These are phyloP conservation scores for Pseudogymnoascus sp. DNA, from an alignment of 2,329 filamentous ascomycete genomes.

Conservation along the genomic window DNA sequence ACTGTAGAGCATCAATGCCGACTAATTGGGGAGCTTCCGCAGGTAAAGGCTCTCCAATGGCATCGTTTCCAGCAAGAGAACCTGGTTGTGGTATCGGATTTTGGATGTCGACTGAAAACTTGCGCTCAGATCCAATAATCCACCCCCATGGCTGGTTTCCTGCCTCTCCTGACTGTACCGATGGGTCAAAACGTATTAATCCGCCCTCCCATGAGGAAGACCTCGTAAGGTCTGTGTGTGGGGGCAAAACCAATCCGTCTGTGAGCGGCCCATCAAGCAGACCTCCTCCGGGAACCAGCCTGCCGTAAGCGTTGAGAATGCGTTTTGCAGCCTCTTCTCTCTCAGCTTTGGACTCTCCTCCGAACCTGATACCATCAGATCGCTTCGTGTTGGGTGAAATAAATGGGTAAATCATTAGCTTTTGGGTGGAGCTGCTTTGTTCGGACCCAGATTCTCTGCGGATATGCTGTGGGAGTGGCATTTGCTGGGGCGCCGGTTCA, in stretches of 20 bases:
- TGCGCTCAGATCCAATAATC: conserved; percentile 71
- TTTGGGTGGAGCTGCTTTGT: conserved; percentile 43
- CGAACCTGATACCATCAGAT: conserved; percentile 69
- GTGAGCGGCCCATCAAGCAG: conserved; percentile 79
- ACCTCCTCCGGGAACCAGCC: conserved; percentile 45
- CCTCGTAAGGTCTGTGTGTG: conserved; percentile 39
- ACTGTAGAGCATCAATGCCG: conserved; percentile 72
- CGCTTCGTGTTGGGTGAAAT: conserved; percentile 46
- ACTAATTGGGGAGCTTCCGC: conserved; percentile 55
- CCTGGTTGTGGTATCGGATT: conserved; percentile 59
- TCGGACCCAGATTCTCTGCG: conserved; percentile 40
- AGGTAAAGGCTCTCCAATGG: conserved; percentile 48
- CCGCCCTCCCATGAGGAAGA: conserved; percentile 72
- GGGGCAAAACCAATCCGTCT: conserved; percentile 71
- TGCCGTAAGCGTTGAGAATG: conserved; percentile 64
- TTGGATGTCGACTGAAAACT: conserved; percentile 68
- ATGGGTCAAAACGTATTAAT: conserved; percentile 68
- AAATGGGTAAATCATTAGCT: conserved; percentile 78
- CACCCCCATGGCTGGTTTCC: conserved; percentile 51
- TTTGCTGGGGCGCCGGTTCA: conserved; percentile 67
- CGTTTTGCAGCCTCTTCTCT: conserved; percentile 68
- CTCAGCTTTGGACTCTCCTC: conserved; percentile 76
- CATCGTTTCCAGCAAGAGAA: conserved; percentile 40
- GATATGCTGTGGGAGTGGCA: conserved; percentile 40
- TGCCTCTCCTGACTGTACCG: conserved; percentile 35